Conservation (phyloP, 2,329 filamentous ascomycete genomes). For the Iodosphaeria phyllophila region DNA sequence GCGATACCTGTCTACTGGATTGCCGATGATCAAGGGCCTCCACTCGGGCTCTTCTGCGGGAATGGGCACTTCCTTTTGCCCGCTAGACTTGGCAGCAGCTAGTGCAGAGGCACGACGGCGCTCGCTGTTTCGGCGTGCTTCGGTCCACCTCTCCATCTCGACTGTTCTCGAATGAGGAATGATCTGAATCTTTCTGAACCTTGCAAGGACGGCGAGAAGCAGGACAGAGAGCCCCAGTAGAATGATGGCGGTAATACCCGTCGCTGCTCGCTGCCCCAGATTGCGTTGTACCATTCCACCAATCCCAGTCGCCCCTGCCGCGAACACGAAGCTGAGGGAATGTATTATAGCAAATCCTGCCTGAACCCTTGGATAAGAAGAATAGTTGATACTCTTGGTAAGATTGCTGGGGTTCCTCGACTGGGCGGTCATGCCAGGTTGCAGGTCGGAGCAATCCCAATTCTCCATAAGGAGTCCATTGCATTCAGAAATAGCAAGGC, state of each 20-base stretch:
- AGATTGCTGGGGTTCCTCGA: constrained; percentile 21
- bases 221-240: constrained; percentile 45
- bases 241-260: constrained; percentile 49
- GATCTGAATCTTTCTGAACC: constrained; percentile 48
- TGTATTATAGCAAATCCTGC: constrained; percentile 57
- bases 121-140: constrained; percentile 28
- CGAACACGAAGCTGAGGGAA: constrained; percentile 47
- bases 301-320: constrained; percentile 47
- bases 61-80: constrained; percentile 14
- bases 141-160: constrained; percentile 33
- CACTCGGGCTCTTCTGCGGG: constrained; percentile 38
- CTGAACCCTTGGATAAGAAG: constrained; percentile 54
- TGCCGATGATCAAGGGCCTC: constrained; percentile 53
- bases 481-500: constrained; percentile 58
- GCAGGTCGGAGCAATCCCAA: constrained; percentile 64
- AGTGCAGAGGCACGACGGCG: constrained; percentile 22
- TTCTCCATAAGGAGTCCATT: constrained; percentile 64
- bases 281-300: constrained; percentile 48
- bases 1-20: constrained; percentile 48
- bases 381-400: constrained; percentile 46
- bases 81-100: constrained; percentile 13
- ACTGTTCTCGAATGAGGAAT: constrained; percentile 41
- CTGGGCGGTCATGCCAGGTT: constrained; percentile 46
- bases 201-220: constrained; percentile 40
- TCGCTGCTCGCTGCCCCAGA: constrained; percentile 48